A percentile compares a stretch with the other conserved stretches of the same genome.
Evolutionary conservation across 495 filamentous ascomycete species (phyloP).

Genomic region (Hapsidospora chrysogenum): DNA sequence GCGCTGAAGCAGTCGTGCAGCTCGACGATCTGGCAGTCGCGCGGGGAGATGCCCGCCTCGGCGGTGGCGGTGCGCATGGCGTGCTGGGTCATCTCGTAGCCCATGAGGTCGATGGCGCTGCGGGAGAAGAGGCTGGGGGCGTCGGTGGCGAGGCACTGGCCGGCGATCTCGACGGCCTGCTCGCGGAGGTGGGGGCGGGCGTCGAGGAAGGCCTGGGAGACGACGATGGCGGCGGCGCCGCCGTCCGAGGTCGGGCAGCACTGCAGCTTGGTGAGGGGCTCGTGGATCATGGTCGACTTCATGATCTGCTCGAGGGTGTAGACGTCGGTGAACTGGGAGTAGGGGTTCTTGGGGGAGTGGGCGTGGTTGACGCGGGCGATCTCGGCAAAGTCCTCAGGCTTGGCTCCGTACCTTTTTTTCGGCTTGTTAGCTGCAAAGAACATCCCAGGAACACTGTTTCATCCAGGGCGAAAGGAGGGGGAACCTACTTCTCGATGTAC

Average conservation of each 20-base stretch:
- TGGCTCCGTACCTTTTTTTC: constrained; percentile 57
- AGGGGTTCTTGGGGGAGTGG: constrained; percentile 83
- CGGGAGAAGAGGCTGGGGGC: constrained; percentile 51
- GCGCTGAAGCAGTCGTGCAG: constrained; percentile 95
- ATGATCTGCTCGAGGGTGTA: constrained; percentile 80
- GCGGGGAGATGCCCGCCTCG: constrained; percentile 56
- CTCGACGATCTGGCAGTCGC: constrained; percentile 72
- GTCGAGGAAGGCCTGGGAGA: constrained; percentile 77
- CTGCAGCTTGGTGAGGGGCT: constrained; percentile 52
- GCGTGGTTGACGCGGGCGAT: constrained; percentile 90
- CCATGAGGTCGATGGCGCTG: constrained; percentile 75
- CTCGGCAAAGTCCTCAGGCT: constrained; percentile 77
- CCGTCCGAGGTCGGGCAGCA: constrained; percentile 88
- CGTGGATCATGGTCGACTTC: constrained; percentile 52
- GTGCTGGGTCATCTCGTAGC: constrained; percentile 64
- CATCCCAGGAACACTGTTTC: background rate
- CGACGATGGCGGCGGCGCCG: constrained; percentile 74
- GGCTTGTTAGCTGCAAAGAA: constrained; percentile 5
- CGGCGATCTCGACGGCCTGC: constrained; percentile 75
- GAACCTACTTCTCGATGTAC: constrained; percentile 96
- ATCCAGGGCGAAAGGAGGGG: constrained; percentile 23
- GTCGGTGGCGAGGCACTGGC: constrained; percentile 78
- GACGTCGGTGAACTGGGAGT: constrained; percentile 87
- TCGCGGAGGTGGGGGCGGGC: constrained; percentile 65
- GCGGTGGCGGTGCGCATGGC: constrained; percentile 49